Evolutionary conservation across 257 asterid species (phyloP).

Genomic region (Primulina huaijiensis): DNA sequence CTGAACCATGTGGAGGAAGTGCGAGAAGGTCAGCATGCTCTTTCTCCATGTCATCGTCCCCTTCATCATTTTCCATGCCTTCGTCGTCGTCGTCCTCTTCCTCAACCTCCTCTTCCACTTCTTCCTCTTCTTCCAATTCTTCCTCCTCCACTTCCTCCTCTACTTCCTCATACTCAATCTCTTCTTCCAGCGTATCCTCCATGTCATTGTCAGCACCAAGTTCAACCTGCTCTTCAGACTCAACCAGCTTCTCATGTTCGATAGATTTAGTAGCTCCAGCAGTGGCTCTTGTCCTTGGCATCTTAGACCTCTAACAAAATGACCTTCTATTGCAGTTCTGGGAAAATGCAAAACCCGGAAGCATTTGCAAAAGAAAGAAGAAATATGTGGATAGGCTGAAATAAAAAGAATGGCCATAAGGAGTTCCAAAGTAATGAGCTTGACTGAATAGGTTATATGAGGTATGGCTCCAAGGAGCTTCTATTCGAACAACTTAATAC

Average conservation of each 20-base stretch:
- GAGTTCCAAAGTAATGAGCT: slow-evolving; percentile 57
- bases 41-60: slow-evolving; percentile 44
- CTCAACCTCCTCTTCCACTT: slow-evolving; percentile 54
- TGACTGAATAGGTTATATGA: slow-evolving; percentile 69
- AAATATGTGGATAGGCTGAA: slow-evolving; percentile 64
- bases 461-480: slow-evolving; percentile 67
- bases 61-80: slow-evolving; percentile 52
- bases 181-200: slow-evolving; percentile 70
- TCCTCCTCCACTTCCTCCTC: slow-evolving; percentile 76
- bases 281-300: slow-evolving; percentile 78
- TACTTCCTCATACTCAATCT: slow-evolving; percentile 85
- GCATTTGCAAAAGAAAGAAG: slow-evolving; percentile 89
- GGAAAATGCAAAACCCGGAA: slow-evolving; percentile 67
- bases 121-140: slow-evolving; percentile 63
- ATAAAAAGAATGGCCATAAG: slow-evolving; percentile 77
- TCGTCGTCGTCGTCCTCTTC: slow-evolving; percentile 56
- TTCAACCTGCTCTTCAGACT: slow-evolving; percentile 74
- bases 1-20: slow-evolving; percentile 94
- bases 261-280: slow-evolving; percentile 50
- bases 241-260: slow-evolving; percentile 59
- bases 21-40: slow-evolving; percentile 82
- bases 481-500: slow-evolving; percentile 45
- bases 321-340: slow-evolving; percentile 73
- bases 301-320: slow-evolving; percentile 56
- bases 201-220: slow-evolving; percentile 57